Base-by-base conservation (phyloP, 148 eudicot species). In the Rheum nobile region DNA sequence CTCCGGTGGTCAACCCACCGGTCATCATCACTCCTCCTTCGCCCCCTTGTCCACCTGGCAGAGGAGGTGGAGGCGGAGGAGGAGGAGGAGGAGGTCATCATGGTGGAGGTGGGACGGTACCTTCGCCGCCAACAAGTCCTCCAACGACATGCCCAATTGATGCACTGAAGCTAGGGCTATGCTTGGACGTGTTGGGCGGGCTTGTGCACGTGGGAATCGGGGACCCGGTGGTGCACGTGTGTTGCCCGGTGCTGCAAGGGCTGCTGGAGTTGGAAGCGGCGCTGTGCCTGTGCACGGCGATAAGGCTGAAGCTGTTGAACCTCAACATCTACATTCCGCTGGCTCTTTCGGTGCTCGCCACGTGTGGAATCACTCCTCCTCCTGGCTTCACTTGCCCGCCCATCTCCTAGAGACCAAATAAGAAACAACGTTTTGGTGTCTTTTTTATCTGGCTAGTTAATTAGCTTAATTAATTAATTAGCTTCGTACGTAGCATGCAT, bases 201-300 rank as follows among this genome's bases (percentile, higher is more conserved):
- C 77, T 91, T 79, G 88, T 95, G 44, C 99, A 91, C 77, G 55
- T 95, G 4, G 99, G 91, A 13, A 50, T 95, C 50, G 99, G 99
- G 34, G 77, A 91, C 72, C 97, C 96, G 4, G 82, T 85, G 0
- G 83, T 82, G 76, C 87, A 95, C 61, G 83, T 80, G 35, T 95
- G 99, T 24, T 95, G 99, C 67, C 99, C 97, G 1, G 96, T 95
- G 75, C 73, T 95, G 16, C 82, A 85, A 84, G 97, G 97, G 29
- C 82, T 95, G 79, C 85, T 90, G 4, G 97, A 95, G 84, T 82
- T 95, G 6, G 98, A 95, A 78, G 98, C 98, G 8, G 96, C 98
- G 6, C 26, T 95, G 29, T 95, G 99, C 80, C 83, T 95, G 7
- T 95, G 99, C 89, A 90, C 96, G 0, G 84, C 89, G 32, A 85